Conservation (phyloP, 352 stramenopile genomes). For the Aphanomyces cochlioides region DNA sequence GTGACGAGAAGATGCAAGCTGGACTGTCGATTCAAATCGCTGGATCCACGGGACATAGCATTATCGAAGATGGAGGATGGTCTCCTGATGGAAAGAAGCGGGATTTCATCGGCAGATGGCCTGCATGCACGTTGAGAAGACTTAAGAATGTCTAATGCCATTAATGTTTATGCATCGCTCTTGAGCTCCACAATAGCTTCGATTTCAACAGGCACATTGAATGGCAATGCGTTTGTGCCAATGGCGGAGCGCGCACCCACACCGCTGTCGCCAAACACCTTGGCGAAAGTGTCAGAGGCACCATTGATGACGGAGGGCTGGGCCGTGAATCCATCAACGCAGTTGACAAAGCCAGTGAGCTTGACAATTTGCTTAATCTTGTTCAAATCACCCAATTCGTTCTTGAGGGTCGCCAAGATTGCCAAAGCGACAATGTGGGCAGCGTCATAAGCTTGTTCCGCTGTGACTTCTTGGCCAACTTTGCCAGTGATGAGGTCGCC, state of each 20-base stretch:
- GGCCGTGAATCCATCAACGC: constrained; percentile 50
- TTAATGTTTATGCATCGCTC: no score
- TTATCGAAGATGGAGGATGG: no score
- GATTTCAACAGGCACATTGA: constrained; percentile 88
- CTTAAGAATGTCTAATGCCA: neutral
- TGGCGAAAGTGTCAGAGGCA: constrained; percentile 62
- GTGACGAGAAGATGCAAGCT: neutral
- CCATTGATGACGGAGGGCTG: constrained; percentile 83
- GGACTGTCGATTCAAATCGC: no score
- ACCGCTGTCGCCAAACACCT: constrained; percentile 56
- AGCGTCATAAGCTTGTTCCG: constrained; percentile 58
- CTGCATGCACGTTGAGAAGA: neutral
- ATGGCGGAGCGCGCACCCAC: constrained; percentile 71
- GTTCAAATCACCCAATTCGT: constrained; percentile 51
- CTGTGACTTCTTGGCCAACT: constrained; percentile 47
- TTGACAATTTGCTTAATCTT: constrained; percentile 74
- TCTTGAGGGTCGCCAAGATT: constrained; percentile 57
- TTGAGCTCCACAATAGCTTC: constrained; percentile 83
- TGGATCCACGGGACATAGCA: no score
- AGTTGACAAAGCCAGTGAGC: constrained; percentile 84
- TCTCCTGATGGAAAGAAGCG: neutral
- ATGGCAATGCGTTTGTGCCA: constrained; percentile 80
- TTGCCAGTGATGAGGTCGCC: constrained; percentile 46
- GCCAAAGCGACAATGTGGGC: constrained; percentile 53
- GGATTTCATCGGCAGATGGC: constrained; percentile 13